These are phyloP conservation scores for Nicotiana noctiflora DNA, from an alignment of 257 asterid species.

Conservation along the genomic window DNA sequence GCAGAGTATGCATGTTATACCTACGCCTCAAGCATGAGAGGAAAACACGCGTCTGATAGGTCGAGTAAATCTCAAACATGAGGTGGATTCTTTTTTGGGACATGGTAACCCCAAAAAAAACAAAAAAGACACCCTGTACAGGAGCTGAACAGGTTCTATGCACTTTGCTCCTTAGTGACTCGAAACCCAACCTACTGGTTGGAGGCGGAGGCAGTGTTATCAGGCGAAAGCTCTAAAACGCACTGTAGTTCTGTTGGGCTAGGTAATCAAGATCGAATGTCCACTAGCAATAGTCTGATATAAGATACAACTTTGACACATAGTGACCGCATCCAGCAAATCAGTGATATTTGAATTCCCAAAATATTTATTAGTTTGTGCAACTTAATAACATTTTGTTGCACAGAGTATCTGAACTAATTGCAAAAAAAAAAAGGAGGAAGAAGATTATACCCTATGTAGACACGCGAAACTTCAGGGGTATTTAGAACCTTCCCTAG, in stretches of 20 bases:
- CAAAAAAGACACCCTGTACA: not conserved
- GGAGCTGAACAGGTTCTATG: not conserved
- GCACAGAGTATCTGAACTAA: not conserved
- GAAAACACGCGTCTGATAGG: not conserved
- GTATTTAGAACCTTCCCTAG: conserved; percentile 93
- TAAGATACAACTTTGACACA: not conserved
- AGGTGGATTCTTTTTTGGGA: not conserved
- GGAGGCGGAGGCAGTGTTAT: not conserved
- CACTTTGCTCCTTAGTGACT: not conserved
- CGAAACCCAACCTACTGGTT: not conserved
- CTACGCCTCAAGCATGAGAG: not conserved
- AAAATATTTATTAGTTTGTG: not conserved
- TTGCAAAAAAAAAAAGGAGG: not conserved
- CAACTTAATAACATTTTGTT: not conserved
- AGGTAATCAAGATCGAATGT: not conserved
- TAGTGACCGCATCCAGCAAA: not conserved
- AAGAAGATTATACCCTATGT: conserved; percentile 61
- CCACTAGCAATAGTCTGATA: not conserved
- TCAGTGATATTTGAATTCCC: not conserved
- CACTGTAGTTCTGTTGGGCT: no score
- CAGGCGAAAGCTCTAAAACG: no score
- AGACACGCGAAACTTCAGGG: conserved; percentile 91
- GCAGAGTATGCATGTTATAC: not conserved
- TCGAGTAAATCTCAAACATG: not conserved
- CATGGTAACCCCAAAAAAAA: not conserved